A percentile compares a stretch with the other conserved stretches of the same genome.
phyloP scores from a whole-genome alignment of 208 protist genomes.

The Zelonia costaricensis region DNA sequence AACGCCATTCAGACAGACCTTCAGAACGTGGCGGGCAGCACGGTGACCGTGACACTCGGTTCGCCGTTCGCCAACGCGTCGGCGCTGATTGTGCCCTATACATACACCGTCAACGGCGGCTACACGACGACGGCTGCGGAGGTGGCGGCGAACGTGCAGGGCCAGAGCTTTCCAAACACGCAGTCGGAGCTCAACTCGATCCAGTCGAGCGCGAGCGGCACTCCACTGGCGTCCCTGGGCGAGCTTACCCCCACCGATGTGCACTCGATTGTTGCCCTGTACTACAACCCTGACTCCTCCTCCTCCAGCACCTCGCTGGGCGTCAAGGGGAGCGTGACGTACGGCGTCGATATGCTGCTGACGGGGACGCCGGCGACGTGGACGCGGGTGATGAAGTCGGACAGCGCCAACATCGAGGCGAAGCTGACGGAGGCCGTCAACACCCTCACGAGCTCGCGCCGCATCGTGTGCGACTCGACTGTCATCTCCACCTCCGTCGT shows the following conservation, averaged over 20 bases:
- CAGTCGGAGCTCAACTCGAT: background rate
- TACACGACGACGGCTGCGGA: constrained; percentile 1
- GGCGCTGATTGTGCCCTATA: constrained; percentile 4
- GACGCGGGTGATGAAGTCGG: background rate
- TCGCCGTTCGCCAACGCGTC: constrained; percentile 2
- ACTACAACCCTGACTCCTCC: background rate
- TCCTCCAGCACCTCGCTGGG: background rate
- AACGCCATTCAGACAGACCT: background rate
- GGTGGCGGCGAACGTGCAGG: background rate
- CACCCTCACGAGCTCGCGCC: constrained; percentile 2
- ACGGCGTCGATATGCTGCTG: constrained; percentile 8
- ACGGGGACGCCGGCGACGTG: constrained; percentile 5
- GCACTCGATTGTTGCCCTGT: constrained; percentile 4
- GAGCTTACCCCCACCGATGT: background rate
- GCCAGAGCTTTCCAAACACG: background rate
- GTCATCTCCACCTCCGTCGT: constrained; percentile 2
- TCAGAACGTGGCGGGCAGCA: background rate
- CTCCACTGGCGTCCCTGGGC: background rate
- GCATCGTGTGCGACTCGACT: constrained; percentile 1
- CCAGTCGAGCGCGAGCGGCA: too few species aligned
- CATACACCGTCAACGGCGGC: background rate
- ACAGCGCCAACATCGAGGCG: background rate
- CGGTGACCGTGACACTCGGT: constrained; percentile 4
- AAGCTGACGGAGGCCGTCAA: background rate
- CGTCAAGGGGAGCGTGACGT: constrained; percentile 1